Evolutionary conservation across 148 eudicot species (phyloP), one percentile per base, ranked within the genome.

Genomic region (Nepenthes gracilis): DNA sequence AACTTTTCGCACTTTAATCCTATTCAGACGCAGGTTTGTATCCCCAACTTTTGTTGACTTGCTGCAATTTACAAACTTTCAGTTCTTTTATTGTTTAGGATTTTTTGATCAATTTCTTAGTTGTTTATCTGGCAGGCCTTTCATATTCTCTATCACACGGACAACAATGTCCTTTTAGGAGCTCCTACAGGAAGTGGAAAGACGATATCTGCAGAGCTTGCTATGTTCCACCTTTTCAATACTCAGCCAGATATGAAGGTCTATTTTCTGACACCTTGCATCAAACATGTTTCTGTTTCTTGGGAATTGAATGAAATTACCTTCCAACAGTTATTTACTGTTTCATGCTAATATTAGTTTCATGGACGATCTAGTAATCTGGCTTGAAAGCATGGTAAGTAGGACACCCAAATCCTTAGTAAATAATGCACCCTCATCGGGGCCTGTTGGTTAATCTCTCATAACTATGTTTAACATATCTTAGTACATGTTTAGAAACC

Each of bases 111-210:
- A 11, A 52, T 55, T 66, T 13, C 10, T 53, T 68, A 37, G 43
- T 48, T 47, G 32, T 40, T 34, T 59, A 57, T 12, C 54, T 75
- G 72, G 69, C 79, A 90, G 99, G 85, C 85, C 60, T 93, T 93
- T 67, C 95, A 93, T 70, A 76, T 88, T 64, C 73, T 93, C 59
- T 93, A 93, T 75, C 99, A 88, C 78, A 85, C 91, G 37, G 81
- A 86, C 73, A 81, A 75, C 75, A 89, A 86, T 78, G 79, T 84
- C 71, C 95, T 93, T 60, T 77, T 93, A 59, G 99, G 99, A 72
- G 99, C 96, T 76, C 99, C 99, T 5, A 93, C 99, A 12, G 99
- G 96, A 68, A 93, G 99, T 86, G 99, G 99, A 54, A 93, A 93
- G 75, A 93, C 99, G 57, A 93, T 93, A 73, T 88, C 99, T 63